Conservation (phyloP, 2,329 filamentous ascomycete species). For the Fusarium sublunatum region DNA sequence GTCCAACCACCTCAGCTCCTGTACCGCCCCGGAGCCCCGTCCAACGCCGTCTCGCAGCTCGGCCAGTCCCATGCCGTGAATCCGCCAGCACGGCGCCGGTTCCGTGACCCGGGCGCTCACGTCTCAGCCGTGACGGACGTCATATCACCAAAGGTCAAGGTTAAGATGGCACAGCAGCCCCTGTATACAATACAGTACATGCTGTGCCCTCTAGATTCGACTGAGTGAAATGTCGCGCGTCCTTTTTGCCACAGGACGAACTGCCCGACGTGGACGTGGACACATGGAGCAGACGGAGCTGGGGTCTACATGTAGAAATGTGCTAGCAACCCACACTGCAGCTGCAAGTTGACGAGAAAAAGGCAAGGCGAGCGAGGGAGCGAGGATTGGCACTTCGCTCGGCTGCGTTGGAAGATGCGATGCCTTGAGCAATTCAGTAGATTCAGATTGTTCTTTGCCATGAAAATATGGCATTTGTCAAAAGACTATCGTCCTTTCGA, state of each 20-base stretch:
- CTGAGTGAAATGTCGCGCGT: slow-evolving; percentile 4
- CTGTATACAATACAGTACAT: not conserved
- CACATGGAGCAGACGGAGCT: slow-evolving; percentile 20
- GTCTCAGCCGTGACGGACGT: slow-evolving; percentile 27
- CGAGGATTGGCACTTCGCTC: slow-evolving; percentile 17
- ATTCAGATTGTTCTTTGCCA: not conserved
- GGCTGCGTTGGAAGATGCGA: slow-evolving; percentile 1
- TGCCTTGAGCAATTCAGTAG: not conserved
- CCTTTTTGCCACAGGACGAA: slow-evolving; percentile 30
- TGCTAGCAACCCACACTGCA: slow-evolving; percentile 1
- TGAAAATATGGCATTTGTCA: slow-evolving; percentile 5
- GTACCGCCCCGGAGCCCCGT: slow-evolving; percentile 16
- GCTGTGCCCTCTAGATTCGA: not conserved
- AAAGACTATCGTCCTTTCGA: not conserved
- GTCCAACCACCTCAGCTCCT: slow-evolving; percentile 2
- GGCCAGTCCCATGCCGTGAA: slow-evolving; percentile 22
- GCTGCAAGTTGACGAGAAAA: slow-evolving; percentile 3
- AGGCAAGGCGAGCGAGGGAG: slow-evolving; percentile 6
- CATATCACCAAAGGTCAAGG: slow-evolving; percentile 35
- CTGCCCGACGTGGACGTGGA: slow-evolving; percentile 18
- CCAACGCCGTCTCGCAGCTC: slow-evolving; percentile 19
- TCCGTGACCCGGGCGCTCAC: slow-evolving; percentile 29
- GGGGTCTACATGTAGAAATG: not conserved
- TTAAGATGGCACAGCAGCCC: slow-evolving; percentile 23
- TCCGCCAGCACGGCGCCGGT: slow-evolving; percentile 31